Conservation (phyloP, 1,284 basidiomycete genomes). For the Sporisorium iseilematis-ciliati region DNA sequence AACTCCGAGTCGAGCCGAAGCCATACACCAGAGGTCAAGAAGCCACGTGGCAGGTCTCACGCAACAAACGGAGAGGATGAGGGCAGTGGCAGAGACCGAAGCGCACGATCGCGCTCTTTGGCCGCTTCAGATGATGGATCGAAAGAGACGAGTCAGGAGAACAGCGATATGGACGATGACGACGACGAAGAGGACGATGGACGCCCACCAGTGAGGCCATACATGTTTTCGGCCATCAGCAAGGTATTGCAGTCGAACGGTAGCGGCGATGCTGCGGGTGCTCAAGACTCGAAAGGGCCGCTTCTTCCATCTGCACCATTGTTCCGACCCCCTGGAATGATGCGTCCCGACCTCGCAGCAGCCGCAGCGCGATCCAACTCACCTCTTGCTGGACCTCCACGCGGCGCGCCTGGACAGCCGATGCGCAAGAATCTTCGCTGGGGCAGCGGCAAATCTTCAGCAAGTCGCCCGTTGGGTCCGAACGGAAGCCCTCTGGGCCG, state of each 20-base stretch:
- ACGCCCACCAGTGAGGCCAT: conserved; percentile 24
- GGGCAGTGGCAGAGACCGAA: conserved; percentile 33
- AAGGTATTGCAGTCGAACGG: conserved; percentile 45
- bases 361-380: conserved; percentile 48
- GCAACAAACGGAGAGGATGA: conserved; percentile 30
- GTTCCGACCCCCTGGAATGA: conserved; percentile 29
- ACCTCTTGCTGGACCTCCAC: conserved; percentile 53
- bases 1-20: conserved; percentile 47
- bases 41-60: conserved; percentile 28
- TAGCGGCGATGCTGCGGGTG: conserved; percentile 10
- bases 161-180: conserved; percentile 38
- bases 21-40: conserved; percentile 45
- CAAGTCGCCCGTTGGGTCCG: conserved; percentile 54
- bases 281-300: conserved; percentile 25
- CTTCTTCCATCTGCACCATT: conserved; percentile 36
- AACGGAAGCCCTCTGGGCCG: conserved; percentile 40
- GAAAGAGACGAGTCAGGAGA: conserved; percentile 31
- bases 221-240: conserved; percentile 52
- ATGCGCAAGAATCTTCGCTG: conserved; percentile 66
- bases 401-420: conserved; percentile 55
- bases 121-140: conserved; percentile 32
- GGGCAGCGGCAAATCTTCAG: conserved; percentile 65
- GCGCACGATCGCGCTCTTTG: conserved; percentile 30
- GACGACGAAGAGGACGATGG: conserved; percentile 24
- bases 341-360: conserved; percentile 39